These are phyloP conservation scores for Aspergillus ruber DNA, from an alignment of 2,329 filamentous ascomycete species.

Conservation along the genomic window DNA sequence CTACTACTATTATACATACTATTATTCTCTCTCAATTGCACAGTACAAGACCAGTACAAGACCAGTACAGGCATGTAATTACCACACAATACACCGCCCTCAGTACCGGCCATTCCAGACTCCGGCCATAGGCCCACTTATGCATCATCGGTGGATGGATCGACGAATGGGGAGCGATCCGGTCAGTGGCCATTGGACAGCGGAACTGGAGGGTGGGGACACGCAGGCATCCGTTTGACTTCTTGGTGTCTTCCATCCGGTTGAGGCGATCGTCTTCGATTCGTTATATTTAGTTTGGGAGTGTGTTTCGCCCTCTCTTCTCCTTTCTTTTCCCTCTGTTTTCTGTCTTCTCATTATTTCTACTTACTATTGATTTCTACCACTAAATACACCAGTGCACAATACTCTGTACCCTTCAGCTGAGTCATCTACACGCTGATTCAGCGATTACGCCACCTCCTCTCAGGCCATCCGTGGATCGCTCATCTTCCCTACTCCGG, in stretches of 20 bases:
- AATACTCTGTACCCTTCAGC: background rate
- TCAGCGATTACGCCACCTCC: conserved; percentile 1
- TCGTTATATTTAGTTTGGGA: too few relatives aligned
- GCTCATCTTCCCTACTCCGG: background rate
- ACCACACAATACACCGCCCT: background rate
- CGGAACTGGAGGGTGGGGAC: background rate
- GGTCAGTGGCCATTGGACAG: background rate
- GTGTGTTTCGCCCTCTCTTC: too few relatives aligned
- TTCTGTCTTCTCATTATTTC: background rate
- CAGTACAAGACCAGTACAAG: too few relatives aligned
- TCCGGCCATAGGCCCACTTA: background rate
- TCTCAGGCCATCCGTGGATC: background rate
- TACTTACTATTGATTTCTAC: background rate
- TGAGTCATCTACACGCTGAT: background rate
- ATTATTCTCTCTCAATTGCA: too few relatives aligned
- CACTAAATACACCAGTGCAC: background rate
- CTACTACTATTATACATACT: too few relatives aligned
- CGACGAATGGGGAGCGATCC: background rate
- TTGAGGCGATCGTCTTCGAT: too few relatives aligned
- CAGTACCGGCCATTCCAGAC: background rate
- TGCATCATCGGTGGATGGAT: background rate
- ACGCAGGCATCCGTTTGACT: background rate
- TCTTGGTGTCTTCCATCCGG: background rate
- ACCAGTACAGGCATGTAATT: too few relatives aligned
- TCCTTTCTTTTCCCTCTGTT: background rate